Percentiles rank a stretch among this genome's conserved stretches.
These are phyloP conservation scores for Bruguiera gymnorhiza DNA, from an alignment of 345 rosid species.

Conservation along the genomic window DNA sequence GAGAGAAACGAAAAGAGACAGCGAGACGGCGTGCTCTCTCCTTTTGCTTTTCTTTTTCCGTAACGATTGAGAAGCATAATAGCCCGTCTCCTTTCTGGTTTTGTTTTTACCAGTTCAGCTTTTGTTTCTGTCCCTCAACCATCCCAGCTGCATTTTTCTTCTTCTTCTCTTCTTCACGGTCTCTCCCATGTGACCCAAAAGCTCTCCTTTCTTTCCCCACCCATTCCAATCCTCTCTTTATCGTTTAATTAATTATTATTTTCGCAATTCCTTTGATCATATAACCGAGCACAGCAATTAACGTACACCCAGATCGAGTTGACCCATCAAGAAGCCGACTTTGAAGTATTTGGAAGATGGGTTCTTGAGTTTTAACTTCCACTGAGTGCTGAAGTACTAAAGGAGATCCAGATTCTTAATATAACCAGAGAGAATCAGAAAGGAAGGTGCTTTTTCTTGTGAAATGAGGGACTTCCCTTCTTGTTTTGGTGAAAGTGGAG, in stretches of 20 bases:
- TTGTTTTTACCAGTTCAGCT: no score
- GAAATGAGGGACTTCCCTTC: constrained; percentile 93
- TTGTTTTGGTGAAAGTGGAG: constrained; percentile 94
- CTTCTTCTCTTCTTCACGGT: background rate
- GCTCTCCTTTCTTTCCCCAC: background rate
- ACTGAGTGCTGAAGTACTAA: constrained; percentile 27
- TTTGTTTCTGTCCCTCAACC: constrained; percentile 27
- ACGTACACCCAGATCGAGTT: constrained; percentile 27
- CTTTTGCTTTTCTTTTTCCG: constrained; percentile 13
- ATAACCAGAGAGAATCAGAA: constrained; percentile 5
- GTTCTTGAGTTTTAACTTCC: constrained; percentile 31
- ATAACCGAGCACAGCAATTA: background rate
- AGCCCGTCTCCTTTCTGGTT: constrained; percentile 18
- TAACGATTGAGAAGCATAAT: constrained; percentile 16
- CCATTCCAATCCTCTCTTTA: background rate
- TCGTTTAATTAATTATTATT: background rate
- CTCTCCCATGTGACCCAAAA: constrained; percentile 26
- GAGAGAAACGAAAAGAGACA: background rate
- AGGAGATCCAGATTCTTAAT: background rate
- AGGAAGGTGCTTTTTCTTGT: background rate
- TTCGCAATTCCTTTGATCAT: background rate
- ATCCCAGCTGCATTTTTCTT: constrained; percentile 28
- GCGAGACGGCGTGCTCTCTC: background rate
- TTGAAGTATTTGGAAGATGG: constrained; percentile 34
- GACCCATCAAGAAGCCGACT: constrained; percentile 18